Evolutionary conservation across 2,329 filamentous ascomycete genomes (phyloP).

Genomic region (Penicillium sp.): DNA sequence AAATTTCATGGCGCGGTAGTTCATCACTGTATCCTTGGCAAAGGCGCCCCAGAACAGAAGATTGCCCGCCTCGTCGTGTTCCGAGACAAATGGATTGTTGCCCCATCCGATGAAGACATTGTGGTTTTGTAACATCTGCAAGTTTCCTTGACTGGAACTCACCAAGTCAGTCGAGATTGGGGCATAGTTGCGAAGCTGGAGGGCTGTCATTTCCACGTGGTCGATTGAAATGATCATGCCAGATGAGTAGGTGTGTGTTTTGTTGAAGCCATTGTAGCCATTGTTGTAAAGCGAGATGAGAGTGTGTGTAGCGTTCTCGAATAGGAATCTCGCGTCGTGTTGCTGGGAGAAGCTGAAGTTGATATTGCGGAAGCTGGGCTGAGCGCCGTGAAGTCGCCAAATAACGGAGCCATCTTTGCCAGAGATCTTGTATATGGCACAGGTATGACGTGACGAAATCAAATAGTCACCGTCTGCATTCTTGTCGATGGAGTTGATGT

Average conservation of each 20-base stretch:
- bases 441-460: slow-evolving; percentile 44
- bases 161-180: slow-evolving; percentile 26
- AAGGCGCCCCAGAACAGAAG: slow-evolving; percentile 41
- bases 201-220: slow-evolving; percentile 38
- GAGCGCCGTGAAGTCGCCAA: slow-evolving; percentile 41
- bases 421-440: slow-evolving; percentile 44
- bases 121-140: slow-evolving; percentile 39
- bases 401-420: slow-evolving; percentile 41
- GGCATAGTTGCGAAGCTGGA: slow-evolving; percentile 34
- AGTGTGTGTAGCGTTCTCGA: slow-evolving; percentile 41
- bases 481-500: slow-evolving; percentile 48
- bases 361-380: slow-evolving; percentile 39
- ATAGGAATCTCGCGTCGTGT: slow-evolving; percentile 44
- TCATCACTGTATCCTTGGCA: slow-evolving; percentile 38
- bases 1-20: slow-evolving; percentile 46
- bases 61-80: slow-evolving; percentile 40
- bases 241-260: slow-evolving; percentile 39
- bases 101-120: slow-evolving; percentile 46
- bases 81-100: slow-evolving; percentile 43
- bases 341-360: slow-evolving; percentile 48
- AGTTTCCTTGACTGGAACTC: slow-evolving; percentile 43
- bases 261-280: slow-evolving; percentile 45
- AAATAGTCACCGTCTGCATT: slow-evolving; percentile 44
- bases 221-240: slow-evolving; percentile 44
- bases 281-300: slow-evolving; percentile 45